phyloP scores from a whole-genome alignment of 805 yeast genomes.

The Starmerella asiatica region DNA sequence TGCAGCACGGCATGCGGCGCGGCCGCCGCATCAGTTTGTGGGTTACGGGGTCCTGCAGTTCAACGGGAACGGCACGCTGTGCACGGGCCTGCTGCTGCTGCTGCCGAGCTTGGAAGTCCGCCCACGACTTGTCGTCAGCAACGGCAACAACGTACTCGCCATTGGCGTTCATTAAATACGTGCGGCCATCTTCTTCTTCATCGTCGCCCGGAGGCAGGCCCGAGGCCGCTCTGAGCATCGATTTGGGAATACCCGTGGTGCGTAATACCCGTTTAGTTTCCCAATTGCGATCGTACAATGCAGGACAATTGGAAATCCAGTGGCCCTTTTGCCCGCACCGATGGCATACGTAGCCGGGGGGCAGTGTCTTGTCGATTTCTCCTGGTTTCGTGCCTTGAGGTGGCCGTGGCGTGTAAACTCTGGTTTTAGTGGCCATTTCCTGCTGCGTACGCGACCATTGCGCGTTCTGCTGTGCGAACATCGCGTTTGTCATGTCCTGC shows the following conservation, averaged over 20 bases:
- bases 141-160: slow-evolving; percentile 94
- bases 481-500: slow-evolving; percentile 74
- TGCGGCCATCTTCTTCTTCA: slow-evolving; percentile 40
- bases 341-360: slow-evolving; percentile 92
- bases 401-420: slow-evolving; percentile 36
- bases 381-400: slow-evolving; percentile 38
- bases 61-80: slow-evolving; percentile 37
- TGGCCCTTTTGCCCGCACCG: slow-evolving; percentile 93
- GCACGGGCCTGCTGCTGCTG: slow-evolving; percentile 33
- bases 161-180: slow-evolving; percentile 76
- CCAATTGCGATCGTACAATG: slow-evolving; percentile 80
- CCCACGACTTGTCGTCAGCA: slow-evolving; percentile 89
- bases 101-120: slow-evolving; percentile 60
- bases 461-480: slow-evolving; percentile 86
- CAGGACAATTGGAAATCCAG: slow-evolving; percentile 93
- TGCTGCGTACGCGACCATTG: slow-evolving; percentile 95
- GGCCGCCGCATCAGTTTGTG: slow-evolving; percentile 55
- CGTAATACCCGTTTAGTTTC: slow-evolving; percentile 83
- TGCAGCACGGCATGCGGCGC: slow-evolving; percentile 73
- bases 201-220: slow-evolving; percentile 44
- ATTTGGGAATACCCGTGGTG: slow-evolving; percentile 95
- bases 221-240: slow-evolving; percentile 64
- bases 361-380: slow-evolving; percentile 38
- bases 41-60: slow-evolving; percentile 57
- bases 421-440: slow-evolving; percentile 71